Percentiles rank a stretch among this genome's conserved stretches.
These are phyloP conservation scores for Tylopilus sp. DNA, from an alignment of 768 basidiomycete genomes.

Conservation along the genomic window DNA sequence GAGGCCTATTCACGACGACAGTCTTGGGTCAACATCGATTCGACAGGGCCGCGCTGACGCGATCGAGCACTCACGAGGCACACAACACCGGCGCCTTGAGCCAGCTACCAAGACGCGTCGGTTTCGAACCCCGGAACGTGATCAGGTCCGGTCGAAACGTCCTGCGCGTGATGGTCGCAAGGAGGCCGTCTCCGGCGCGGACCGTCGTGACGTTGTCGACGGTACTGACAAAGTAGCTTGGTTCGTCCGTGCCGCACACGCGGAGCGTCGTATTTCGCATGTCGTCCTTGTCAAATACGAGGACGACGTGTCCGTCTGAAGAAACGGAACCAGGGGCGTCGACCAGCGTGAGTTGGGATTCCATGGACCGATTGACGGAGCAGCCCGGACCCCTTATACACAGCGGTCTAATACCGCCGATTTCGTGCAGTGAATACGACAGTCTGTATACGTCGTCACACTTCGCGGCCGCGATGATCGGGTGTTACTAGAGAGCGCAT, in stretches of 20 bases:
- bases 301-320: background rate
- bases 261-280: conserved; percentile 11
- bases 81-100: conserved; percentile 6
- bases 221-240: conserved; percentile 13
- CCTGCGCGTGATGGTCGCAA: conserved; percentile 16
- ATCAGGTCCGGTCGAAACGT: conserved; percentile 10
- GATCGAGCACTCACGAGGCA: conserved; percentile 12
- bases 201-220: conserved; percentile 2
- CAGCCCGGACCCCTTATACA: background rate
- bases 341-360: conserved; percentile 19
- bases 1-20: conserved; percentile 5
- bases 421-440: too few species aligned
- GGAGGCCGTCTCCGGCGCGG: background rate
- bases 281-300: conserved; percentile 14
- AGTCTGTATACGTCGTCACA: too few species aligned
- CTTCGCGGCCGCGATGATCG: too few species aligned
- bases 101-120: conserved; percentile 14
- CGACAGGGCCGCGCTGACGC: too few species aligned
- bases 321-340: background rate
- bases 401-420: background rate
- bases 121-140: conserved; percentile 5
- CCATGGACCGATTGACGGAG: background rate
- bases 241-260: background rate
- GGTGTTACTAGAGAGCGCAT: too few species aligned
- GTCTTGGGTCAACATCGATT: background rate